Base-by-base conservation (phyloP, 2,329 filamentous ascomycete genomes). In the Meredithiella fracta region DNA sequence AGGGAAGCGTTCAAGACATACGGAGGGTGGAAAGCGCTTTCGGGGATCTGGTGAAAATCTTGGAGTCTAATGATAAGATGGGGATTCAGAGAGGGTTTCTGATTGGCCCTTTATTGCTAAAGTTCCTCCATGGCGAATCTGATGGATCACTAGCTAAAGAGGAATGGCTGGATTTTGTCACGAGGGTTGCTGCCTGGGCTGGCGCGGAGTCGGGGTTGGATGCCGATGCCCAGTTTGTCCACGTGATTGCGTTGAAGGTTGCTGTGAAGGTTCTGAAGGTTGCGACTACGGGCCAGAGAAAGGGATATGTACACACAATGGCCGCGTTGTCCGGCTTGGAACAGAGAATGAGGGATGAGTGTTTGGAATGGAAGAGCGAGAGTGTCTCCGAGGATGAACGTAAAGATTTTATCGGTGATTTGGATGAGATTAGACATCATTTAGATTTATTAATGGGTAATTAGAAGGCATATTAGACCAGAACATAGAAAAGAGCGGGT, bases 161-260 rank as follows among this genome's bases (percentile, higher is more conserved):
- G 60, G 70, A 71, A 1, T 82, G 79, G 78, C 76, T 82, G 72
- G 69, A 71, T 34, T 60, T 76, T 6, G 69, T 82, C 34, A 78
- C 73, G 1, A 64, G 65, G 1, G 70, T 76, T 1, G 73, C 78
- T 1, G 73, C 71, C 3, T 75, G 72, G 71, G 62, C 71, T 47
- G 63, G 70, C 0, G 66, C 73, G 9, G 62, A 67, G 56, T 60
- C 62, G 53, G 62, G 62, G 22, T 60, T 58, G 50, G 52, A 62
- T 1, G 51, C 60, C 5, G 53, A 62, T 0, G 63, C 70, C 2
- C 64, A 67, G n/a, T 79, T 82, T 58, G 72, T 78, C 53, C 69
- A 73, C 49, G 67, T 78, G 3, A 75, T 75, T 1, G 70, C 72
- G 26, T 63, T 82, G 53, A 78, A 81, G 64, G 70, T 83, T 1